These are phyloP conservation scores for Pichia nakasei DNA, from an alignment of 805 yeast species.

Conservation along the genomic window DNA sequence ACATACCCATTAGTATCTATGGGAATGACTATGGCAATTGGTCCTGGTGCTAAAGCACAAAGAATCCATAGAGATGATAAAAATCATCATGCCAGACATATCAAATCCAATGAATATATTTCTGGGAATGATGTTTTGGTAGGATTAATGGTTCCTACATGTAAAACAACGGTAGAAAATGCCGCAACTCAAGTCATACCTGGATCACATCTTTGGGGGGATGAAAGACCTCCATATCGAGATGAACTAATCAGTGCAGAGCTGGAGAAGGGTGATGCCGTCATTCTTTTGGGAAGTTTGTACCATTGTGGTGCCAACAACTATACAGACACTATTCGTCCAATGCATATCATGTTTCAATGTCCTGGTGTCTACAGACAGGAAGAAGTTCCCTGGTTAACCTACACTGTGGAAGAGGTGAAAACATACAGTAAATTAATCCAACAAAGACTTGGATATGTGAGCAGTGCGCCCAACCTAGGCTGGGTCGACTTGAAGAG, in stretches of 20 bases:
- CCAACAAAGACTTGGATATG: constrained; percentile 13
- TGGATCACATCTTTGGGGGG: constrained; percentile 27
- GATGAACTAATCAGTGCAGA: constrained; percentile 19
- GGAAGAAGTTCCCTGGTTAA: constrained; percentile 19
- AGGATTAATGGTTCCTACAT: constrained; percentile 15
- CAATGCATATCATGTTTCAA: constrained; percentile 17
- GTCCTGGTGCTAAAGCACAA: constrained; percentile 18
- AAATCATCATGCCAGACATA: constrained; percentile 15
- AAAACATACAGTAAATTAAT: constrained; percentile 9
- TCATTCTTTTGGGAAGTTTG: constrained; percentile 19
- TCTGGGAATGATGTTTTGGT: constrained; percentile 14
- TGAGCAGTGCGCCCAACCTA: constrained; percentile 10
- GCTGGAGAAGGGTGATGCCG: constrained; percentile 21
- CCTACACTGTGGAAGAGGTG: constrained; percentile 10
- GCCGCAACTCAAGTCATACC: constrained; percentile 27
- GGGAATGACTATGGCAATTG: constrained; percentile 15
- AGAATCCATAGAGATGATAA: constrained; percentile 18
- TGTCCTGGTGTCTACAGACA: constrained; percentile 20
- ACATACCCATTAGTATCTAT: constrained; percentile 13
- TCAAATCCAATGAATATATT: constrained; percentile 9
- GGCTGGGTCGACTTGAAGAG: constrained; percentile 14
- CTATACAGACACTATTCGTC: constrained; percentile 16
- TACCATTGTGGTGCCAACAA: constrained; percentile 25
- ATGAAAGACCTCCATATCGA: constrained; percentile 18
- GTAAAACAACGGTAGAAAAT: constrained; percentile 20